Percentiles rank a stretch among this genome's conserved stretches.
Conservation (phyloP, 441 rosid genomes). For the Eruca vesicaria region DNA sequence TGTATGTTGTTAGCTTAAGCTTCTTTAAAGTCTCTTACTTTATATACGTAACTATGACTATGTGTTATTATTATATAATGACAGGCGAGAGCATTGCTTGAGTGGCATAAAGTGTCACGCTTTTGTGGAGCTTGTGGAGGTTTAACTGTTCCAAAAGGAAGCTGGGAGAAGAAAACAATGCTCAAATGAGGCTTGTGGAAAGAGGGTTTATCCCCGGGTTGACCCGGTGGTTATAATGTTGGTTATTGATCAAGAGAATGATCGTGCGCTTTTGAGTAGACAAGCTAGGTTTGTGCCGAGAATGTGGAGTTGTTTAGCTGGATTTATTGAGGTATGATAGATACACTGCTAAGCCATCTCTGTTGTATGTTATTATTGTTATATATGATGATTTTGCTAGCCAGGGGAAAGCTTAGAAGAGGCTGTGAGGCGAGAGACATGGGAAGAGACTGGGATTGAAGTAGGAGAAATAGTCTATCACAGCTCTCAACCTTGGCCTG, state of each 20-base stretch:
- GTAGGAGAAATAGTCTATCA: conserved; percentile 90
- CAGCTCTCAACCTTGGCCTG: conserved; percentile 99
- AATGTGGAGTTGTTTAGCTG: conserved; percentile 98
- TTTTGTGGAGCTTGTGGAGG: conserved; percentile 88
- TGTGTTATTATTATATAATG: neutral
- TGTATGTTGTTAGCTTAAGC: conserved; percentile 69
- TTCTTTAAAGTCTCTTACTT: neutral
- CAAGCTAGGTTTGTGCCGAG: conserved; percentile 78
- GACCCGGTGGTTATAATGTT: conserved; percentile 98
- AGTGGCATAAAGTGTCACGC: conserved; percentile 68
- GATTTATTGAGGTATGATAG: conserved; percentile 76
- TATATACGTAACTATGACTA: neutral
- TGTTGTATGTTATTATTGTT: neutral
- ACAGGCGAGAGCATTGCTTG: conserved; percentile 88
- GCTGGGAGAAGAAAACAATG: conserved; percentile 86
- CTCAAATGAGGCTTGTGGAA: conserved; percentile 57
- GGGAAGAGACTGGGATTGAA: conserved; percentile 94
- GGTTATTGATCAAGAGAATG: conserved; percentile 83
- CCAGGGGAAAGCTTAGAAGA: conserved; percentile 99
- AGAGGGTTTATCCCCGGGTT: conserved; percentile 83
- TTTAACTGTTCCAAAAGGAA: conserved; percentile 56
- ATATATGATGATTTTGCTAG: conserved; percentile 42
- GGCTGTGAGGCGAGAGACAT: conserved; percentile 94
- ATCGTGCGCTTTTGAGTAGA: conserved; percentile 72
- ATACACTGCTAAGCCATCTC: neutral